Percentiles rank a stretch among this genome's conserved stretches.
These are phyloP conservation scores for Ailanthus altissimus DNA, from an alignment of 345 rosid species.

Conservation along the genomic window DNA sequence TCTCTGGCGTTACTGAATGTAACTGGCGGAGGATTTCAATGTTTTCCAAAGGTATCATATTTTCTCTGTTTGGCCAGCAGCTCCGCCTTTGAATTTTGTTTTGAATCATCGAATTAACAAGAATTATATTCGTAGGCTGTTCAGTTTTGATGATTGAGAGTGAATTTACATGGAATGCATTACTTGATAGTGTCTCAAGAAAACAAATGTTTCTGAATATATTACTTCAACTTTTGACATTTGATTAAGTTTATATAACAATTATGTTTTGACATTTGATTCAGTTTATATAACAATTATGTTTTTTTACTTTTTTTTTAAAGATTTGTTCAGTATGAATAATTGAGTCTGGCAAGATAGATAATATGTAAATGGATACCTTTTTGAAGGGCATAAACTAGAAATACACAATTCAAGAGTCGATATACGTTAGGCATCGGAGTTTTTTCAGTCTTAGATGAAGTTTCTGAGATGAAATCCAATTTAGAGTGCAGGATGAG, in stretches of 20 bases:
- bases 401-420: background rate
- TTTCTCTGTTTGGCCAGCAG: background rate
- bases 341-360: too few relatives aligned
- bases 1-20: slow-evolving; percentile 92
- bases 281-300: background rate
- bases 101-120: background rate
- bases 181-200: background rate
- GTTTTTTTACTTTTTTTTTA: background rate
- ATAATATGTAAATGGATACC: too few relatives aligned
- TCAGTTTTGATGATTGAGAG: background rate
- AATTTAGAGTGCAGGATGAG: background rate
- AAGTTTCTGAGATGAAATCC: background rate
- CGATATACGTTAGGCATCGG: background rate
- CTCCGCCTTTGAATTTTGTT: background rate
- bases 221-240: background rate
- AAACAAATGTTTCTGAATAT: background rate
- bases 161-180: background rate
- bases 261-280: background rate
- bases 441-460: background rate
- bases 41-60: slow-evolving; percentile 81
- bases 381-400: background rate
- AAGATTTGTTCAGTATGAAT: too few relatives aligned
- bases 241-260: background rate
- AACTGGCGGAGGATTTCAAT: slow-evolving; percentile 95
- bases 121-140: background rate